Evolutionary conservation across 768 basidiomycete species (phyloP).

Genomic region (Xerocomus brunneocitrinus): DNA sequence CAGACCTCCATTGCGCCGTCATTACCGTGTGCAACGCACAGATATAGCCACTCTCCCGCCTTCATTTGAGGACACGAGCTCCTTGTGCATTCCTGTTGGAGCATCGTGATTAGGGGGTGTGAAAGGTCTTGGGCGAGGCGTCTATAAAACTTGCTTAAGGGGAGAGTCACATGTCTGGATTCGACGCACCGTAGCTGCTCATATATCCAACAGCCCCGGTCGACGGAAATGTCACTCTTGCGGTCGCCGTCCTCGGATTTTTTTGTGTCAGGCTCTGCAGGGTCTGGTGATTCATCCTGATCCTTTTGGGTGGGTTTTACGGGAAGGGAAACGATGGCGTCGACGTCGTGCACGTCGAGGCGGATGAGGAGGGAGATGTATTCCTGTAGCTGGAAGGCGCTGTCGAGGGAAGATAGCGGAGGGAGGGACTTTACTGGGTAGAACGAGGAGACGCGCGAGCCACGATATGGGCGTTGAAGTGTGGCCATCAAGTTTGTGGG

Average conservation of each 20-base stretch:
- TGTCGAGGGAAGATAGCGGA: slow-evolving; percentile 70
- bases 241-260: slow-evolving; percentile 26
- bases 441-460: slow-evolving; percentile 74
- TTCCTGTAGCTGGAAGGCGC: slow-evolving; percentile 92
- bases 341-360: slow-evolving; percentile 83
- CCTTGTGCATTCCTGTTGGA: slow-evolving; percentile 86
- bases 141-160: slow-evolving; percentile 35
- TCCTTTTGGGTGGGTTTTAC: slow-evolving; percentile 37
- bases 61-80: slow-evolving; percentile 95
- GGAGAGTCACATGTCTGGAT: background rate
- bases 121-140: slow-evolving; percentile 86
- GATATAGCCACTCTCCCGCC: slow-evolving; percentile 96
- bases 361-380: slow-evolving; percentile 87
- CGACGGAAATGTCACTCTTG: slow-evolving; percentile 56
- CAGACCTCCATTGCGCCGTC: slow-evolving; percentile 82
- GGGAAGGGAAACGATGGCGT: slow-evolving; percentile 74
- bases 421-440: slow-evolving; percentile 73
- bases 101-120: slow-evolving; percentile 76
- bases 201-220: slow-evolving; percentile 84
- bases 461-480: slow-evolving; percentile 66
- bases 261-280: slow-evolving; percentile 30
- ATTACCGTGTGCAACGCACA: slow-evolving; percentile 92
- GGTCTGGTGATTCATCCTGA: slow-evolving; percentile 17
- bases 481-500: background rate
- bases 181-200: slow-evolving; percentile 50